These are phyloP conservation scores for Coniochaeta pulveracea DNA, from an alignment of 2,329 filamentous ascomycete species.

Conservation along the genomic window DNA sequence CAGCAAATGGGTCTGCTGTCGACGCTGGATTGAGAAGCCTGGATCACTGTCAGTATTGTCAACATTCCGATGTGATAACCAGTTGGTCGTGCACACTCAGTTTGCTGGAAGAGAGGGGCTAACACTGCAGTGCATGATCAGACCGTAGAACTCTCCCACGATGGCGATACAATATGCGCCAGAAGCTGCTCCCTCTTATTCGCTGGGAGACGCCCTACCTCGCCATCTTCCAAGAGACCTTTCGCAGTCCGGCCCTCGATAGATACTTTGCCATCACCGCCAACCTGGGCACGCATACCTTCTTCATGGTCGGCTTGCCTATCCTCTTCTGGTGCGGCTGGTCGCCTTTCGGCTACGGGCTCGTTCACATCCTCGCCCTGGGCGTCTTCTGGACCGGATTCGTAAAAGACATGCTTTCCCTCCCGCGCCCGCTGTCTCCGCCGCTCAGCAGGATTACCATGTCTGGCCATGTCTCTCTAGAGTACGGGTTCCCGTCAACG, in stretches of 20 bases:
- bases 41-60: conserved; percentile 60
- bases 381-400: conserved; percentile 87
- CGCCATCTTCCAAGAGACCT: conserved; percentile 68
- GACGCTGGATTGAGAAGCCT: conserved; percentile 74
- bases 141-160: conserved; percentile 71
- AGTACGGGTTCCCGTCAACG: conserved; percentile 95
- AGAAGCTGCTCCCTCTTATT: conserved; percentile 72
- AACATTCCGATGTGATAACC: no score
- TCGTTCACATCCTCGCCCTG: conserved; percentile 64
- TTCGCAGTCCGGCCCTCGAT: conserved; percentile 78
- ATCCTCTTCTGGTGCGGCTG: conserved; percentile 96
- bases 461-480: conserved; percentile 88
- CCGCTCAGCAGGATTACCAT: conserved; percentile 92
- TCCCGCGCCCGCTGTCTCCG: conserved; percentile 84
- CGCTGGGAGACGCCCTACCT: conserved; percentile 94
- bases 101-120: no score
- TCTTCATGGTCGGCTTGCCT: conserved; percentile 93
- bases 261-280: conserved; percentile 95
- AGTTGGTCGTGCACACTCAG: no score
- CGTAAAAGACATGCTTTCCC: conserved; percentile 85
- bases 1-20: no score
- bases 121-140: conserved; percentile 22
- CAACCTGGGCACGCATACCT: conserved; percentile 94
- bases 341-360: conserved; percentile 73
- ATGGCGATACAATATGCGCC: conserved; percentile 83